These are phyloP conservation scores for Spathaspora sp. DNA, from an alignment of 805 yeast genomes.

Conservation along the genomic window DNA sequence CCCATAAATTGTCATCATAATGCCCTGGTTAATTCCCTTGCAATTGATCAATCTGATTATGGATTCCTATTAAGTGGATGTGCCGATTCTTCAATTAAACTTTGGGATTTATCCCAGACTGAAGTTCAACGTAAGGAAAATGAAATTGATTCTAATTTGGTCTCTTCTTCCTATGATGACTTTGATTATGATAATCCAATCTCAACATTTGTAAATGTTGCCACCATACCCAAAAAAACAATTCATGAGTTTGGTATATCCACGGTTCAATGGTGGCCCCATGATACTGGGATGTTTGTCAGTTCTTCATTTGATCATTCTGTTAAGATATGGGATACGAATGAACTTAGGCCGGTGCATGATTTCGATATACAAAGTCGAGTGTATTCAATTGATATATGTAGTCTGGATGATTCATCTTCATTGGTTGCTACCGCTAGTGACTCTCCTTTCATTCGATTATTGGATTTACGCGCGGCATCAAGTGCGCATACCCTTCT, in stretches of 20 bases:
- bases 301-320: constrained; percentile 77
- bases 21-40: constrained; percentile 57
- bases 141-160: constrained; percentile 12
- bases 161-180: constrained; percentile 14
- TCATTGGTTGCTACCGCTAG: constrained; percentile 67
- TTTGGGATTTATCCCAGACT: constrained; percentile 53
- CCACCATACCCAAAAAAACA: constrained; percentile 33
- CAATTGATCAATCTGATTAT: constrained; percentile 46
- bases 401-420: constrained; percentile 12
- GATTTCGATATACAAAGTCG: constrained; percentile 58
- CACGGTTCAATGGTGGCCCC: constrained; percentile 81
- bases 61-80: constrained; percentile 64
- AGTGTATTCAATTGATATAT: constrained; percentile 64
- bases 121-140: constrained; percentile 9
- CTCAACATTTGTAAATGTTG: constrained; percentile 21
- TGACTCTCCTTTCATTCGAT: constrained; percentile 64
- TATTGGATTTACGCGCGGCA: constrained; percentile 71
- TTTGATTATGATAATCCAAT: constrained; percentile 32
- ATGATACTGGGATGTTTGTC: constrained; percentile 81
- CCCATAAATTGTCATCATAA: constrained; percentile 43
- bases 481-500: constrained; percentile 68
- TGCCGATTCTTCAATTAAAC: constrained; percentile 62
- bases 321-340: constrained; percentile 80
- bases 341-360: constrained; percentile 60
- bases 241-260: constrained; percentile 74